Evolutionary conservation across 495 filamentous ascomycete genomes (phyloP), one percentile per base, ranked within the genome.

Genomic region (Acidiella bohemica): DNA sequence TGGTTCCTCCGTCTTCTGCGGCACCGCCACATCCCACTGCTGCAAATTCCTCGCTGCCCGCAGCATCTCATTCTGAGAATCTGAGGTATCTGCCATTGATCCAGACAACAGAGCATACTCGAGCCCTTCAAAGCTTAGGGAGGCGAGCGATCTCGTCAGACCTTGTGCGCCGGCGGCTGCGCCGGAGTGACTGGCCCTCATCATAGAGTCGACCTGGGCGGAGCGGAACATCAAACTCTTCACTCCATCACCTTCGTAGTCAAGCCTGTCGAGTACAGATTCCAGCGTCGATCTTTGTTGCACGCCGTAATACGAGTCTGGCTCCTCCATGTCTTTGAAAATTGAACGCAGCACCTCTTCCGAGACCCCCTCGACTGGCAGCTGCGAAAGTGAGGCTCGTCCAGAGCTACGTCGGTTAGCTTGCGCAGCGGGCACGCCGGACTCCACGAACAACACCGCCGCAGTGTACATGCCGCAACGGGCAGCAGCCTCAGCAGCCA

Each of bases 261-360:
- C 86, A n/a, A 95, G 68, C 20, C 78, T 75, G 19, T 80, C 73
- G 48, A 93, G 67, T 6, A 95, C 78, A 0, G 79, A 80, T 12
- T 68, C 64, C 28, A 97, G 61, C 32, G 74, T 81, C 9, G 84
- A 71, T 17, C 69, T 71, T 56, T 92, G 81, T 33, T 80, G 71
- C 16, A 96, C 76, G n/a, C 90, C 90, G 52, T 97, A 96, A 56
- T 87, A 96, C 13, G 87, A 75, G 55, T 97, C 90, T 11, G 86
- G 87, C 55, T 97, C 90, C 58, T 94, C 87, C 26, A 96, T 79
- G 42, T 84, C 82, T 57, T 79, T 78, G 55, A 84, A 97, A 2
- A 96, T 81, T 7, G 72, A 63, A 42, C 93, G 68, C 5, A 95
- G 57, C 13, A 90, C 64, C 7, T 80, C 72, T 9, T 69, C 64